phyloP scores from a whole-genome alignment of 768 basidiomycete genomes.

The Pisolithus marmoratus region DNA sequence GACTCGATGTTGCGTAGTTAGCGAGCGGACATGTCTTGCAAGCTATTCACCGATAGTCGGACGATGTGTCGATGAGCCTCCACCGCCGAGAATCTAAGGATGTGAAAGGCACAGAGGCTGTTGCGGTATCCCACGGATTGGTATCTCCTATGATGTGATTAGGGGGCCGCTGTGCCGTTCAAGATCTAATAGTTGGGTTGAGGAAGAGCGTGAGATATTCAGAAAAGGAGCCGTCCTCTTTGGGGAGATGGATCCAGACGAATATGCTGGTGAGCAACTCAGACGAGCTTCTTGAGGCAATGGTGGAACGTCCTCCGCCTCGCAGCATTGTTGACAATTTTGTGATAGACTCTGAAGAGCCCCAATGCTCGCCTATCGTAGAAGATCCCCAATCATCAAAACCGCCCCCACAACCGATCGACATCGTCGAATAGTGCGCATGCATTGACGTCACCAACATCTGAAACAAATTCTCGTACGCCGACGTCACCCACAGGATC shows the following conservation, averaged over 20 bases:
- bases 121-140: conserved; percentile 37
- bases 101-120: conserved; percentile 30
- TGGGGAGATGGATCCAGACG: conserved; percentile 87
- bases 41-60: conserved; percentile 1
- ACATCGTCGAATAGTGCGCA: conserved; percentile 26
- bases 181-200: conserved; percentile 77
- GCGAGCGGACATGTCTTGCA: conserved; percentile 26
- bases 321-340: conserved; percentile 64
- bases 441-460: background rate
- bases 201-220: conserved; percentile 96
- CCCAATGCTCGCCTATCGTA: conserved; percentile 13
- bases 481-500: conserved; percentile 21
- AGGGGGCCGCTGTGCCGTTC: background rate
- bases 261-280: conserved; percentile 85
- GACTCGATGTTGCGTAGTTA: conserved; percentile 12
- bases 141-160: conserved; percentile 16
- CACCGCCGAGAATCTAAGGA: conserved; percentile 59
- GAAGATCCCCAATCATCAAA: conserved; percentile 32
- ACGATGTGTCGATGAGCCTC: conserved; percentile 30
- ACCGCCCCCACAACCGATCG: conserved; percentile 45
- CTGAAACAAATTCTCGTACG: conserved; percentile 25
- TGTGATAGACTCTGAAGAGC: conserved; percentile 33
- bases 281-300: conserved; percentile 77
- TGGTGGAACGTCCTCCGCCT: conserved; percentile 81
- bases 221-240: conserved; percentile 80